Base-by-base conservation (phyloP, 1,284 basidiomycete genomes). In the Mrakiaceae sp. region DNA sequence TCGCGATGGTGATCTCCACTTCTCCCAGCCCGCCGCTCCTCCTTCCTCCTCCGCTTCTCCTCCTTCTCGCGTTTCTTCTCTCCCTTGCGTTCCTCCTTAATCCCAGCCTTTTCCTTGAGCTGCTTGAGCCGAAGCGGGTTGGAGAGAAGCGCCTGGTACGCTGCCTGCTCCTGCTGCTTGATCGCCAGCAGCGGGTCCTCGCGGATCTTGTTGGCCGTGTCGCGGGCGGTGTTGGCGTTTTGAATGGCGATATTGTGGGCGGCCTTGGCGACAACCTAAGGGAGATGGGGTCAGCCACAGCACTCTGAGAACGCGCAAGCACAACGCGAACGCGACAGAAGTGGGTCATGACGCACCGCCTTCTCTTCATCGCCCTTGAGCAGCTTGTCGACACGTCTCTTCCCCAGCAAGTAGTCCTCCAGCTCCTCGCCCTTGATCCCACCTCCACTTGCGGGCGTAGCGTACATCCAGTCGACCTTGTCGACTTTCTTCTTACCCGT, bases 401-500 rank as follows among this genome's bases (percentile, higher is more conserved):
- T 98, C n/a, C 95, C 96, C 44, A 98, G 81, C 5, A 98, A 79
- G 73, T 98, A 98, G 70, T 95, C 92, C 78, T 98, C 96, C 70
- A 98, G 78, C 68, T 98, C 95, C 44, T 88, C 78, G 27, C 73
- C 74, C 14, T 76, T 70, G 63, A 69, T 73, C 39, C 72, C 71
- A 2, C 75, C 75, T 10, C 77, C 77, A n/a, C 76, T 67, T 69
- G 91, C 95, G 2, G 96, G 95, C 1, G 95, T 96, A 12, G 94
- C 81, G 78, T 98, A 98, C 90, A 98, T 95, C 96, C 96, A 98
- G 75, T 98, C 95, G 62, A 98, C 78, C 73, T 92, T 91, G 75
- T 98, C 94, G 59, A 87, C 83, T 69, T 90, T 81, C 78, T 94
- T 96, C 80, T 88, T 91, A 44, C 96, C 96, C 7, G 95, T 97